Evolutionary conservation across 106 monocot genomes (phyloP).

Genomic region (Dendrobium officinale): DNA sequence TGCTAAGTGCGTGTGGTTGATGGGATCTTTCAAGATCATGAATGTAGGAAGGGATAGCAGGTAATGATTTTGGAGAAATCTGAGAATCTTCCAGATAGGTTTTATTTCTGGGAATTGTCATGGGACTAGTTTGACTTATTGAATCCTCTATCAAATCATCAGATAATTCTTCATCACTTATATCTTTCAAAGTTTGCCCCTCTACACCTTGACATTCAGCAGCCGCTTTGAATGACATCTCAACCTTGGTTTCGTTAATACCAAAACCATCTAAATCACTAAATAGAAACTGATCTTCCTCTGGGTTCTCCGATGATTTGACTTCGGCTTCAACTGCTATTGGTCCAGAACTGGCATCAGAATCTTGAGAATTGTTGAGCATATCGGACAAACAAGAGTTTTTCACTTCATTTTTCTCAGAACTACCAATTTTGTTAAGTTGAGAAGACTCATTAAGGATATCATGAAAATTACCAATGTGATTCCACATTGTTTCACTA

Average conservation of each 20-base stretch:
- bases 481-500: neutral
- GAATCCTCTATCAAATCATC: conserved; percentile 7
- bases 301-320: conserved; percentile 12
- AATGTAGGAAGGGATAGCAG: conserved; percentile 40
- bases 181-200: conserved; percentile 3
- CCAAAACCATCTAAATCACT: conserved; percentile 22
- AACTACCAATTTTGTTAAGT: conserved; percentile 4
- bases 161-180: conserved; percentile 13
- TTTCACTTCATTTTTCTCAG: neutral
- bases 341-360: neutral
- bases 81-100: conserved; percentile 9
- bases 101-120: conserved; percentile 36
- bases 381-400: neutral
- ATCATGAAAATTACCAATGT: neutral
- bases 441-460: neutral
- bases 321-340: conserved; percentile 7
- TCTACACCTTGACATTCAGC: conserved; percentile 15
- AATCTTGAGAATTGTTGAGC: conserved; percentile 1
- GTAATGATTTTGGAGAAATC: conserved; percentile 39
- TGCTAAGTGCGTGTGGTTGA: conserved; percentile 24
- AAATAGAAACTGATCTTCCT: conserved; percentile 42
- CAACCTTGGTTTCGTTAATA: conserved; percentile 7
- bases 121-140: conserved; percentile 21
- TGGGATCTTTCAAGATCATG: conserved; percentile 48
- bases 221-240: neutral